Evolutionary conservation across 208 protist genomes (phyloP).

Genomic region (Acanthamoeba culbertsoni): DNA sequence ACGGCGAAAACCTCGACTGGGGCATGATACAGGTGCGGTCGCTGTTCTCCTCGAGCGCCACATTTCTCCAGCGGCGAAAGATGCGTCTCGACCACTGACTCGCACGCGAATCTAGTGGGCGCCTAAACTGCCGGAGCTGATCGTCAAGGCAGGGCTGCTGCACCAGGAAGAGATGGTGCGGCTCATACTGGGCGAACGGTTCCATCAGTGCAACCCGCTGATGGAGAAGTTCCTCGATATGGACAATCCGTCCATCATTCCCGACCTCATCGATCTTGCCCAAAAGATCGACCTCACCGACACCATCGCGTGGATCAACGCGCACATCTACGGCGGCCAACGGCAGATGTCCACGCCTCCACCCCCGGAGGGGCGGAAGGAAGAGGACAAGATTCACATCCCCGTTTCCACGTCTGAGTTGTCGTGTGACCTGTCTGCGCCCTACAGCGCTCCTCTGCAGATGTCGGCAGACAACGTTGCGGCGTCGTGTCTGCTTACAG

Average conservation of each 20-base stretch:
- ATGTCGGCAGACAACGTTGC: not conserved
- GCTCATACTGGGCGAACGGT: conserved; percentile 1
- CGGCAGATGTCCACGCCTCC: not conserved
- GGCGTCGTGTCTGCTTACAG: too few species aligned
- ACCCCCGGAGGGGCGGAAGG: too few species aligned
- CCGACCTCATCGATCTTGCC: not conserved
- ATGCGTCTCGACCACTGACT: not conserved
- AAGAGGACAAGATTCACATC: too few species aligned
- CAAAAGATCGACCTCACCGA: not conserved
- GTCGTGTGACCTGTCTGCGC: not conserved
- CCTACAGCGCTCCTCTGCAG: conserved; percentile 3
- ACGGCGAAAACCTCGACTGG: conserved; percentile 28
- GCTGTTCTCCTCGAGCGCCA: not conserved
- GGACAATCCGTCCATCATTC: conserved; percentile 3
- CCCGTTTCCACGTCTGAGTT: too few species aligned
- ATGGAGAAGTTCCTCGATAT: conserved; percentile 47
- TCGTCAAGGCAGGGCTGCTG: conserved; percentile 21
- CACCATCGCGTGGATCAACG: not conserved
- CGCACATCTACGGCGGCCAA: not conserved
- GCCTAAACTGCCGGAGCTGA: conserved; percentile 29
- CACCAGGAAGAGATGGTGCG: conserved; percentile 39
- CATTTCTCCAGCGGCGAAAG: not conserved
- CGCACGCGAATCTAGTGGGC: not conserved
- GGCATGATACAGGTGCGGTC: not conserved
- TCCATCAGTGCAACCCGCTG: conserved; percentile 45